Evolutionary conservation across 192 early-diverging fungal species (phyloP).

Genomic region (Physocladia obscura): DNA sequence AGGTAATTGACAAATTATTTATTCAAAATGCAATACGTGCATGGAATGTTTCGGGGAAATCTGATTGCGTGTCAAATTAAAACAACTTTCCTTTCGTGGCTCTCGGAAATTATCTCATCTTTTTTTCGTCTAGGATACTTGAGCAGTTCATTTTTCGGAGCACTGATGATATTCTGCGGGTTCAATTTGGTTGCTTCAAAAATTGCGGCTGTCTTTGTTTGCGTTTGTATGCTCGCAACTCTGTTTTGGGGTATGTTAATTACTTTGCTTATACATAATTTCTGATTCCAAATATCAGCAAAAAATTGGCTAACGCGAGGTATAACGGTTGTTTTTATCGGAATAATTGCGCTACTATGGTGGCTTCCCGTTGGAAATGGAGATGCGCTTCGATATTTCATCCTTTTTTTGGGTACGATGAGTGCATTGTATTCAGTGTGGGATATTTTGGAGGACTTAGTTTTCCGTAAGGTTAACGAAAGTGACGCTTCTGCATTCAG

Average conservation of each 20-base stretch:
- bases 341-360: conserved; percentile 80
- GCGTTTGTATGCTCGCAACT: conserved; percentile 75
- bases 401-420: conserved; percentile 95
- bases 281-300: conserved; percentile 45
- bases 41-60: too few relatives aligned
- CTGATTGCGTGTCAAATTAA: too few relatives aligned
- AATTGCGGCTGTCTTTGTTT: conserved; percentile 80
- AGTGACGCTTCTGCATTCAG: conserved; percentile 87
- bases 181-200: conserved; percentile 88
- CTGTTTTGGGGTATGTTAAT: conserved; percentile 65
- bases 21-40: background rate
- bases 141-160: conserved; percentile 83
- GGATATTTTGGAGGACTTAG: conserved; percentile 94
- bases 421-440: conserved; percentile 86
- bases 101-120: too few relatives aligned
- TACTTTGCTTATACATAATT: background rate
- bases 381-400: conserved; percentile 80
- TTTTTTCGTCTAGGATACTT: conserved; percentile 64
- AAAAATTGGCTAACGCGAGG: conserved; percentile 82
- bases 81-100: too few relatives aligned
- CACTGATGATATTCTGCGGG: conserved; percentile 88
- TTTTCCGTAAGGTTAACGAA: conserved; percentile 88
- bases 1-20: conserved; percentile 29
- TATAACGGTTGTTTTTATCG: conserved; percentile 81
- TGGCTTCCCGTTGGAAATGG: conserved; percentile 64